Percentiles rank a stretch among this genome's conserved stretches.
Evolutionary conservation across 1,139 yeast species (phyloP).

Genomic region (Debaryomyces nepalensis): DNA sequence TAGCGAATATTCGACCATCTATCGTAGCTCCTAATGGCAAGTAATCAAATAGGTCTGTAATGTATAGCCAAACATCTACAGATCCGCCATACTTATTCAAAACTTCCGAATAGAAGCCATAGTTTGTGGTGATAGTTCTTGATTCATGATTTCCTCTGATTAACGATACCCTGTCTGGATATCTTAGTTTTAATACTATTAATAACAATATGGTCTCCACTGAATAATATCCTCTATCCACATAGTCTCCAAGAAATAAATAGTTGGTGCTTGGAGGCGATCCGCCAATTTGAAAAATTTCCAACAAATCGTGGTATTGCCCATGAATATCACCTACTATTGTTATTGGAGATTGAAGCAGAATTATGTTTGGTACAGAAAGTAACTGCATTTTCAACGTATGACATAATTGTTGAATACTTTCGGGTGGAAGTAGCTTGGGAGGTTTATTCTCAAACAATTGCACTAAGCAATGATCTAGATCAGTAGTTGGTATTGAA

Average conservation of each 20-base stretch:
- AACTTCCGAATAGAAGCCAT: slow-evolving; percentile 96
- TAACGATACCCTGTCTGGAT: slow-evolving; percentile 79
- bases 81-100: slow-evolving; percentile 80
- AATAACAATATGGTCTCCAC: slow-evolving; percentile 89
- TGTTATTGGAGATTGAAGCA: slow-evolving; percentile 83
- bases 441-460: slow-evolving; percentile 51
- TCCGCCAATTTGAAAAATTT: slow-evolving; percentile 92
- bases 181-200: slow-evolving; percentile 82
- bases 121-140: slow-evolving; percentile 92
- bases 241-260: slow-evolving; percentile 91
- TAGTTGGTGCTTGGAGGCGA: slow-evolving; percentile 92
- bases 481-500: slow-evolving; percentile 40
- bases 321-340: slow-evolving; percentile 99
- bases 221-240: slow-evolving; percentile 84
- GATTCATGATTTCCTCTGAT: slow-evolving; percentile 96
- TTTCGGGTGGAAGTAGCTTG: slow-evolving; percentile 44
- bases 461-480: slow-evolving; percentile 52
- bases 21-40: slow-evolving; percentile 91
- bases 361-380: slow-evolving; percentile 71
- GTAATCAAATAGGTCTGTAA: slow-evolving; percentile 93
- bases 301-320: slow-evolving; percentile 90
- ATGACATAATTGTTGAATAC: slow-evolving; percentile 49
- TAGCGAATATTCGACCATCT: slow-evolving; percentile 89
- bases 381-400: slow-evolving; percentile 45
- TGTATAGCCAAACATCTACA: slow-evolving; percentile 81